A percentile compares a stretch with the other conserved stretches of the same genome.
These are phyloP conservation scores for Helianthus tuberosus DNA, from an alignment of 129 eudicot genomes.

Conservation along the genomic window DNA sequence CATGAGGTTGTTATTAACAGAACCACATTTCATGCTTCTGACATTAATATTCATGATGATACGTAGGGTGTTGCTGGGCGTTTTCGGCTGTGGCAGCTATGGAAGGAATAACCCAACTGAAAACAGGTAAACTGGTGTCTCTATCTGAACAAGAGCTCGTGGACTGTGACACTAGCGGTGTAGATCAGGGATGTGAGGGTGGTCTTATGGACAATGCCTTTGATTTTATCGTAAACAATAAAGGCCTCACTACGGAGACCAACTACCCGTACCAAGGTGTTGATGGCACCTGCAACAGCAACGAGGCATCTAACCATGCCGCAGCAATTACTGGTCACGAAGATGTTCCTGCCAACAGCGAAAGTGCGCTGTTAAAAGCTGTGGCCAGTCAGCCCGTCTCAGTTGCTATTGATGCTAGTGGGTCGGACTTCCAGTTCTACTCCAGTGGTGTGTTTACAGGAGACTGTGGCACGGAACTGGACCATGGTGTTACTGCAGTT, in stretches of 20 bases:
- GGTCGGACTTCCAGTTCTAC: conserved; percentile 25
- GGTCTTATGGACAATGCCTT: conserved; percentile 35
- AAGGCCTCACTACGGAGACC: conserved; percentile 7
- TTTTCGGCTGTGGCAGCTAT: conserved; percentile 34
- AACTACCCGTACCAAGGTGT: conserved; percentile 34
- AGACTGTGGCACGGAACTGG: conserved; percentile 33
- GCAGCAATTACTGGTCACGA: background rate
- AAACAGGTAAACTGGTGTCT: conserved; percentile 28
- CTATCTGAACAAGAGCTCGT: conserved; percentile 40
- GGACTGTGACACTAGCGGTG: conserved; percentile 34
- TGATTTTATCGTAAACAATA: background rate
- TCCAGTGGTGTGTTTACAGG: conserved; percentile 27
- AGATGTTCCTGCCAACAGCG: conserved; percentile 7
- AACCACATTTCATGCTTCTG: background rate
- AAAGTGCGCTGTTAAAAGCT: background rate
- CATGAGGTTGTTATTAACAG: background rate
- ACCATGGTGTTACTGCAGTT: conserved; percentile 35
- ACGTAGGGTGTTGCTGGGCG: conserved; percentile 37
- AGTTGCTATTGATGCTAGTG: conserved; percentile 10
- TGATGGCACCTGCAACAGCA: conserved; percentile 28
- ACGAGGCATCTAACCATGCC: background rate
- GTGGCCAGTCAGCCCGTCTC: conserved; percentile 4
- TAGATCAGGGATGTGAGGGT: conserved; percentile 34
- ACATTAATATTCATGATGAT: background rate
- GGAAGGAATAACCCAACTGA: conserved; percentile 33